Conservation (phyloP, 345 rosid species). For the Limnanthes douglasii region DNA sequence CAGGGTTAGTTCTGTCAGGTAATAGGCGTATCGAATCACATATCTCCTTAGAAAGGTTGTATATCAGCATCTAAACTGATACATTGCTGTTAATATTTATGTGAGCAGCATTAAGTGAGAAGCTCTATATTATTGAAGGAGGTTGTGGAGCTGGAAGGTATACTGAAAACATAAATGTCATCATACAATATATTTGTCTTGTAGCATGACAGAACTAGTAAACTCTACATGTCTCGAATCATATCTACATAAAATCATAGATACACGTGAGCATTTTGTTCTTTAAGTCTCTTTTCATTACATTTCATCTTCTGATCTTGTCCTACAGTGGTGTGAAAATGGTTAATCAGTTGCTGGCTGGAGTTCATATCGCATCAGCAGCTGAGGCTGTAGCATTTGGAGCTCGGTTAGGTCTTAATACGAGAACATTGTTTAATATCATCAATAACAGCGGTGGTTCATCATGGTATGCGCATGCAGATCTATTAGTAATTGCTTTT, state of each 20-base stretch:
- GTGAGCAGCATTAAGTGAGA: constrained; percentile 77
- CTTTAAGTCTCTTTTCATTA: not conserved
- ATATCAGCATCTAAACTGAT: constrained; percentile 6
- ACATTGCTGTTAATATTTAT: constrained; percentile 10
- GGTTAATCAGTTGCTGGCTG: constrained; percentile 97
- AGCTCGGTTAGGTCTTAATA: constrained; percentile 76
- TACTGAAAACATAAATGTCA: too few species aligned
- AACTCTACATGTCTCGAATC: too few species aligned
- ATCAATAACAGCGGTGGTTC: constrained; percentile 50
- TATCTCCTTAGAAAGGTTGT: constrained; percentile 8
- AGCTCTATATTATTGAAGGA: constrained; percentile 84
- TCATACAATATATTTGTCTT: too few species aligned
- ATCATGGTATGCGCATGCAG: constrained; percentile 51
- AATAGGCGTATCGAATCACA: constrained; percentile 3
- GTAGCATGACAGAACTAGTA: not conserved
- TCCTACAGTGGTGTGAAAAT: constrained; percentile 63
- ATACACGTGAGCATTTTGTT: too few species aligned
- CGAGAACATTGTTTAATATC: constrained; percentile 54
- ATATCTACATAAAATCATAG: too few species aligned
- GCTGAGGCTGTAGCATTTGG: constrained; percentile 99
- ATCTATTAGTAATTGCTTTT: constrained; percentile 3
- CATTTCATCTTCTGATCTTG: constrained; percentile 7
- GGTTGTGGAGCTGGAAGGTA: constrained; percentile 98
- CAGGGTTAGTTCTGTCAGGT: constrained; percentile 74
- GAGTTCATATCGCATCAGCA: constrained; percentile 91